Evolutionary conservation across 2,329 filamentous ascomycete genomes (phyloP).

Genomic region (Sclerotinia subarctica): DNA sequence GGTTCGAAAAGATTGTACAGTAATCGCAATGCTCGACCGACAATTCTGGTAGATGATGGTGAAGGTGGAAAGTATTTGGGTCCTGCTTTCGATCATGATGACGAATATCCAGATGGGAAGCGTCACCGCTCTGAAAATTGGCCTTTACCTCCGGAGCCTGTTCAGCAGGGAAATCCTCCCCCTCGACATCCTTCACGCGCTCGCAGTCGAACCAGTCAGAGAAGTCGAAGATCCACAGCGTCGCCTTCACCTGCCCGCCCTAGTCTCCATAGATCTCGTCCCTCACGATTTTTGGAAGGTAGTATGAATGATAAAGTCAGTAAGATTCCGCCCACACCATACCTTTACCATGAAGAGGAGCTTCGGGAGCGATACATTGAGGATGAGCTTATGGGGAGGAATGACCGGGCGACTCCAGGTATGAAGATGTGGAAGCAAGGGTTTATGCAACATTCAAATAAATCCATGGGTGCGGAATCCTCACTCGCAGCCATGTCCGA

Average conservation of each 20-base stretch:
- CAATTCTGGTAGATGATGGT: slow-evolving; percentile 32
- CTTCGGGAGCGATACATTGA: slow-evolving; percentile 25
- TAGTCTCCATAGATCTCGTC: slow-evolving; percentile 46
- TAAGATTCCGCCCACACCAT: slow-evolving; percentile 51
- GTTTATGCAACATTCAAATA: slow-evolving; percentile 25
- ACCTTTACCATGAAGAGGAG: slow-evolving; percentile 32
- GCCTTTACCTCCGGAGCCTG: slow-evolving; percentile 38
- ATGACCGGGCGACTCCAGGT: slow-evolving; percentile 13
- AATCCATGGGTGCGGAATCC: slow-evolving; percentile 26
- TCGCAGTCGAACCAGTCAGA: slow-evolving; percentile 28
- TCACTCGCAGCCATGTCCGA: slow-evolving; percentile 33
- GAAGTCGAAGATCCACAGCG: slow-evolving; percentile 35
- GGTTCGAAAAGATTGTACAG: slow-evolving; percentile 39
- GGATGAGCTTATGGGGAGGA: slow-evolving; percentile 15
- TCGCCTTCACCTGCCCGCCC: slow-evolving; percentile 24
- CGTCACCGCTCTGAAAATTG: slow-evolving; percentile 45
- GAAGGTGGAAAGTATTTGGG: slow-evolving; percentile 36
- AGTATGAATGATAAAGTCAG: slow-evolving; percentile 83
- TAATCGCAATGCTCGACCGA: slow-evolving; percentile 32
- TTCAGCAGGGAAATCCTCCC: slow-evolving; percentile 19
- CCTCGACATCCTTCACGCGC: slow-evolving; percentile 24
- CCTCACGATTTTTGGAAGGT: slow-evolving; percentile 70
- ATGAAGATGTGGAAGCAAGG: slow-evolving; percentile 26
- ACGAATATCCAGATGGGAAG: slow-evolving; percentile 41
- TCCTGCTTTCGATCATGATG: slow-evolving; percentile 23